Evolutionary conservation across 352 stramenopile genomes (phyloP), one percentile per base, ranked within the genome.

Genomic region (Pythium pyrilobum): DNA sequence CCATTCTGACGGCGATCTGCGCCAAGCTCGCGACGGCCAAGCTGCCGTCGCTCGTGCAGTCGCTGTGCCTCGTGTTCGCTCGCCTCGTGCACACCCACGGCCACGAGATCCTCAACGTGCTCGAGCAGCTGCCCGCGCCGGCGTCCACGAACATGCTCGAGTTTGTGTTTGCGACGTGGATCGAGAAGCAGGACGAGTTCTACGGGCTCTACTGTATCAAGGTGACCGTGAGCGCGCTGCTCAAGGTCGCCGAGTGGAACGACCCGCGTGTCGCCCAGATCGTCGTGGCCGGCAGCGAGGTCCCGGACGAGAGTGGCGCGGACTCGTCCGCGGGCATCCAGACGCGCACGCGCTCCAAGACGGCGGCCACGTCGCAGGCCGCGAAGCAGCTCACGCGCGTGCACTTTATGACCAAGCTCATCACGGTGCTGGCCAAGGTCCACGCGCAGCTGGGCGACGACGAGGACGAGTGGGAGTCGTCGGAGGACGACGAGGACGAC

Each of bases 141-240:
- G 36, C 56, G 31, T 54, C 33, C 52, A 51, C 47, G 4, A 90
- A 77, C 43, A 81, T 91, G 78, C 56, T 91, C 24, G 67, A 66
- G 34, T 93, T 93, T 73, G 80, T 93, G 2, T 85, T 91, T 46
- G 60, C 65, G 27, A 87, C 79, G 15, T 93, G 83, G 83, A 82
- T 93, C 28, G 78, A 91, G 45, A 89, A 89, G 58, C 83, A 93
- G 49, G 59, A 73, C 15, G 80, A 91, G 21, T 93, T 93, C 43
- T 93, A 93, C 41, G 80, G 83, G 11, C 67, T 87, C 6, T 90
- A 90, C 62, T 86, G 74, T 44, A 83, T 93, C 56, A 93, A 91
- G 56, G 80, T 93, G 32, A 93, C 81, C 5, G 72, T 88, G 32
- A 88, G 79, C 47, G 82, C 79, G 36, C 47, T 92, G 13, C 54